A percentile compares a stretch with the other conserved stretches of the same genome.
Evolutionary conservation across 208 protist species (phyloP).

Genomic region (Leishmania gerbilli): DNA sequence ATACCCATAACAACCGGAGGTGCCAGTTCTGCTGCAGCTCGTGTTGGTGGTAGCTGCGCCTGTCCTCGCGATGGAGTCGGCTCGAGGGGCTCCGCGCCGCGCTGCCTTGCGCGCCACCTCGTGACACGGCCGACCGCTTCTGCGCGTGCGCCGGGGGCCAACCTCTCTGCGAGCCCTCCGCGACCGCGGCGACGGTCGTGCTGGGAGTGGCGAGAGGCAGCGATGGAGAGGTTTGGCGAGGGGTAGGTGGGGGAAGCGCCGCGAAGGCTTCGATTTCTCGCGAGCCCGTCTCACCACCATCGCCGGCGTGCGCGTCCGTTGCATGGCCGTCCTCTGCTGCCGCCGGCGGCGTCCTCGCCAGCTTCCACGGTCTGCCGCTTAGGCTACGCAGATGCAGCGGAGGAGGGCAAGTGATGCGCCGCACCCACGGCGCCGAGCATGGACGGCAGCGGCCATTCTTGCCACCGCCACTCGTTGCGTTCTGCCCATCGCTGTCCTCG

Average conservation of each 20-base stretch:
- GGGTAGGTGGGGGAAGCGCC: neutral
- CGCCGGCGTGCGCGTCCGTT: neutral
- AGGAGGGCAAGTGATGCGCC: neutral
- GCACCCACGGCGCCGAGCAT: neutral
- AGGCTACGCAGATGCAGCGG: neutral
- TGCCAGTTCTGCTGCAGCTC: neutral
- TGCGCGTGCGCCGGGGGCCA: neutral
- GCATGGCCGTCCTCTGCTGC: neutral
- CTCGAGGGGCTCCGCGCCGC: neutral
- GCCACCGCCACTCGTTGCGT: neutral
- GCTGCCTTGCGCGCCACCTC: neutral
- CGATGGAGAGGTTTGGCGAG: neutral
- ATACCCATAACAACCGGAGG: conserved; percentile 9
- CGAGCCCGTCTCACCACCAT: neutral
- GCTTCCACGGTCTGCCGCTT: neutral
- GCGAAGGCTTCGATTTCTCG: neutral
- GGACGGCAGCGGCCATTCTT: neutral
- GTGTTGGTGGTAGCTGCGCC: neutral
- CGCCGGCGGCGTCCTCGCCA: neutral
- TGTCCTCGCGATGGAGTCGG: neutral
- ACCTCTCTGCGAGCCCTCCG: neutral
- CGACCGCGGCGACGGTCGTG: neutral
- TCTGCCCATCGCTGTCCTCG: neutral
- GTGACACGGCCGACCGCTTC: neutral
- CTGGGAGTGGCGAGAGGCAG: neutral